Evolutionary conservation across 2,329 filamentous ascomycete genomes (phyloP).

Genomic region (Phialemonium atrogriseum): DNA sequence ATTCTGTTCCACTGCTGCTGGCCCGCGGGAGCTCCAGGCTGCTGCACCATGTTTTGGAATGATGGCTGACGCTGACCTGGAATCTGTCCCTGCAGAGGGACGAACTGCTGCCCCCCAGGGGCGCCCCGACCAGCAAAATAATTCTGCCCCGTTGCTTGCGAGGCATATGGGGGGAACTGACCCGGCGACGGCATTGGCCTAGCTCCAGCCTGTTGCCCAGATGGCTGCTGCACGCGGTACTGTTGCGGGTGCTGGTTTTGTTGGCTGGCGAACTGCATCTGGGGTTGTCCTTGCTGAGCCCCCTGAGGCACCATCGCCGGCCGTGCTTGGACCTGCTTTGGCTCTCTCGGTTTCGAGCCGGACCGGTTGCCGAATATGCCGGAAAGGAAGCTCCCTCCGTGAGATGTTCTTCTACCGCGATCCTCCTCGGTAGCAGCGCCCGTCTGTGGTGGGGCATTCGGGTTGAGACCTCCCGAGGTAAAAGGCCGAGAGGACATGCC

Average conservation of each 20-base stretch:
- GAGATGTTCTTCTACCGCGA: background rate
- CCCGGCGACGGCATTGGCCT: background rate
- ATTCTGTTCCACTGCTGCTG: background rate
- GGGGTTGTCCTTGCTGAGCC: background rate
- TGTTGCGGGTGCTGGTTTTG: slow-evolving; percentile 1
- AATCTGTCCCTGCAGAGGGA: background rate
- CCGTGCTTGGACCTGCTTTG: background rate
- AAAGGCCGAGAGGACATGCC: background rate
- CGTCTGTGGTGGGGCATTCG: too few species aligned
- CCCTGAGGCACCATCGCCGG: background rate
- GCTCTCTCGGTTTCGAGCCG: slow-evolving; percentile 1
- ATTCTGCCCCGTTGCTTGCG: too few species aligned
- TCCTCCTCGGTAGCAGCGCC: background rate
- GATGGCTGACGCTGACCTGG: background rate
- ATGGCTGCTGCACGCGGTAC: slow-evolving; percentile 7
- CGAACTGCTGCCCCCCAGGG: background rate
- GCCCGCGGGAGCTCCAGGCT: background rate
- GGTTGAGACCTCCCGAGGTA: background rate
- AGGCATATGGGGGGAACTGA: background rate
- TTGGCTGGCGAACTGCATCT: background rate
- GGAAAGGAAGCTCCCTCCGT: slow-evolving; percentile 1
- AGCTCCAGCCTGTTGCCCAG: slow-evolving; percentile 2
- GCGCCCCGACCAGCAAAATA: too few species aligned
- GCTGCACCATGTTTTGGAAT: background rate
- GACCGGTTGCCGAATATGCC: slow-evolving; percentile 1